Evolutionary conservation across 2,329 filamentous ascomycete species (phyloP), one percentile per base, ranked within the genome.

Genomic region (Fusarium ramigenum): DNA sequence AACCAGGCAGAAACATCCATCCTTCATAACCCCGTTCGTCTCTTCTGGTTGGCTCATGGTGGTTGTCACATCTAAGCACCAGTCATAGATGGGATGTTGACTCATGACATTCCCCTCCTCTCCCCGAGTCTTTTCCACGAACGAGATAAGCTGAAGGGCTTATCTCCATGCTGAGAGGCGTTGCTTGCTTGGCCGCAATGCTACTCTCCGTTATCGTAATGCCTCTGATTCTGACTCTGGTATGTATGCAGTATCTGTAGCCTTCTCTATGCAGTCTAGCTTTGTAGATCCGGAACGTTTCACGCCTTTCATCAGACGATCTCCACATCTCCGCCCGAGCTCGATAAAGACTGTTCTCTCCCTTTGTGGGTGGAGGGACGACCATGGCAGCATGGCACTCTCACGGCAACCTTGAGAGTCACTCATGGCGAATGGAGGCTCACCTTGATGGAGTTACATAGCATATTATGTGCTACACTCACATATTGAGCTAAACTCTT

Each of bases 31-130:
- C n/a, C 23, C 46, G 9, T 23, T 40, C 25, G 25, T 47, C 30
- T 54, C 40, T 40, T 63, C 54, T 68, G 36, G 66, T 71, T 68
- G 70, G 70, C 37, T 63, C 47, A 52, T 60, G 61, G 49, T 62
- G 65, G 60, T 54, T 57, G 46, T 69, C 69, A 72, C 64, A 54
- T 40, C 40, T 39, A 59, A 52, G 49, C 28, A 59, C 57, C 52
- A 71, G 70, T 73, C 66, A 73, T 61, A 37, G 52, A 65, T 32
- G 39, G 49, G 62, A 44, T 64, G 40, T 74, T 74, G 70, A 71
- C 70, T 73, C 66, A 71, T 74, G 66, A 49, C 68, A 60, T 49
- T 30, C 36, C 44, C 54, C 70, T 32, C 58, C 56, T 65, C 63
- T 58, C 60, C 39, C 37, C 37, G 39, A 46, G 28, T 53, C 53